Evolutionary conservation across 306 rosid species (phyloP).

Genomic region (Cucurbita moschata): DNA sequence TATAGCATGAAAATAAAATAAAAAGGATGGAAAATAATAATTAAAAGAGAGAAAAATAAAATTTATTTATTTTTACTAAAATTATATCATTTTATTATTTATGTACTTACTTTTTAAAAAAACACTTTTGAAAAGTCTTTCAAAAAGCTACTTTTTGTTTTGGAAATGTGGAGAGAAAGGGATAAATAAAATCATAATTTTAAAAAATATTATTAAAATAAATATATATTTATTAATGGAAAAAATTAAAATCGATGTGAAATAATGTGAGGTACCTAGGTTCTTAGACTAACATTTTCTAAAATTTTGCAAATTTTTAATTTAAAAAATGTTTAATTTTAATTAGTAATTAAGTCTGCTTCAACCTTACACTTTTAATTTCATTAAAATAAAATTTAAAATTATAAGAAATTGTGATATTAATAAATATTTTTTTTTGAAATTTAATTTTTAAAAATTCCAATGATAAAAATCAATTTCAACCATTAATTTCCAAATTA

Average conservation of each 20-base stretch:
- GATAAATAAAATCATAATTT: background rate
- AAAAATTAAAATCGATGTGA: no score
- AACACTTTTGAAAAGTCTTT: background rate
- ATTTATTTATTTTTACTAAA: background rate
- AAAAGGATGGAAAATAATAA: background rate
- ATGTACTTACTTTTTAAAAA: background rate
- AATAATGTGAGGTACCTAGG: no score
- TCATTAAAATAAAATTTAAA: no score
- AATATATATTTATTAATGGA: no score
- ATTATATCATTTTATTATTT: background rate
- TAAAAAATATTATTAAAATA: background rate
- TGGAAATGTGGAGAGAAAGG: background rate
- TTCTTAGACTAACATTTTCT: no score
- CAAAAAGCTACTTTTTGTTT: background rate
- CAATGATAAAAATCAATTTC: no score
- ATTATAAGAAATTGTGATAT: no score
- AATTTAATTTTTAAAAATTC: no score
- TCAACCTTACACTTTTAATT: background rate
- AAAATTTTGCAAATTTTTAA: no score
- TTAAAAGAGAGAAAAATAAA: background rate
- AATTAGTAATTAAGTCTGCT: background rate
- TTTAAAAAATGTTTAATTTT: no score
- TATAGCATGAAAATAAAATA: background rate
- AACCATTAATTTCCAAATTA: no score
- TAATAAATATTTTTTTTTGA: no score